These are phyloP conservation scores for Hypoxylon sp. DNA, from an alignment of 2,329 filamentous ascomycete genomes.

Conservation along the genomic window DNA sequence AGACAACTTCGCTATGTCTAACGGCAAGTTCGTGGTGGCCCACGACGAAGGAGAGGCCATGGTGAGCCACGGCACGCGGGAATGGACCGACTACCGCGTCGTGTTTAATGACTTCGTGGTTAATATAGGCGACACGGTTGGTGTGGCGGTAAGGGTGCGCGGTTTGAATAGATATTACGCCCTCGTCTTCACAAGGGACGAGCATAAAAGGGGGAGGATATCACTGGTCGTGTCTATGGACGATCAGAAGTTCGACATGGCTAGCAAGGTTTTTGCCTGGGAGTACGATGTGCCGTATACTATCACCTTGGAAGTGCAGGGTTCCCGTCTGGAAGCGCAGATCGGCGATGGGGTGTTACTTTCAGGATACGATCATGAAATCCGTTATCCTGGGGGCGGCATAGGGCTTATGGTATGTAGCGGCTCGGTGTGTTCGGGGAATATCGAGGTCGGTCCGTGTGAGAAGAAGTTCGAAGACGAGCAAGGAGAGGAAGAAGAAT, in stretches of 20 bases:
- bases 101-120: slow-evolving; percentile 46
- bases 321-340: slow-evolving; percentile 1
- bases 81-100: slow-evolving; percentile 53
- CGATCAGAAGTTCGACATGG: slow-evolving; percentile 39
- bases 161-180: slow-evolving; percentile 55
- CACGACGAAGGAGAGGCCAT: slow-evolving; percentile 54
- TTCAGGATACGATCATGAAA: slow-evolving; percentile 30
- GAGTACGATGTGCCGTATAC: slow-evolving; percentile 43
- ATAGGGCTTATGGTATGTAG: slow-evolving; percentile 43
- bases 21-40: slow-evolving; percentile 46
- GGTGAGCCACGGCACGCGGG: slow-evolving; percentile 53
- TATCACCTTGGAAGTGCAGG: slow-evolving; percentile 27
- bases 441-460: background rate
- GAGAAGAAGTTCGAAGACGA: background rate
- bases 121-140: slow-evolving; percentile 47
- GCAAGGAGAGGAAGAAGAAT: background rate
- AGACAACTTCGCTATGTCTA: slow-evolving; percentile 44
- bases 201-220: slow-evolving; percentile 15
- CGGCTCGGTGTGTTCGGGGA: background rate
- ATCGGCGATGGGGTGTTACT: slow-evolving; percentile 33
- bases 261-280: slow-evolving; percentile 42
- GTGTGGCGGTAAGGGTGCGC: slow-evolving; percentile 50
- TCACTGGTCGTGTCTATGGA: slow-evolving; percentile 47
- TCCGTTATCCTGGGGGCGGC: slow-evolving; percentile 44
- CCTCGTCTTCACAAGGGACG: slow-evolving; percentile 40